Conservation (phyloP, 768 basidiomycete species). For the Amanita fuliginea region DNA sequence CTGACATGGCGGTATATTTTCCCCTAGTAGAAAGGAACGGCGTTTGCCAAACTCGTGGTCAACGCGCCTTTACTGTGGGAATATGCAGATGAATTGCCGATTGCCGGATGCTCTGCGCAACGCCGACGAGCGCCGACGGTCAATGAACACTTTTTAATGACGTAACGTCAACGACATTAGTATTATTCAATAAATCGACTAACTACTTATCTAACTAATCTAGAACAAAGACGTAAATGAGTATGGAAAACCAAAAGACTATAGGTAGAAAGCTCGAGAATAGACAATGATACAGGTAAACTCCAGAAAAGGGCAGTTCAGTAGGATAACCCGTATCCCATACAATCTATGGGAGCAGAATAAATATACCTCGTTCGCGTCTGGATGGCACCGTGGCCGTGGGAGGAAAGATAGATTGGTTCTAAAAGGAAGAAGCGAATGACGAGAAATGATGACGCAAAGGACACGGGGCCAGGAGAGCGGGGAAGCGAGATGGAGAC, state of each 20-base stretch:
- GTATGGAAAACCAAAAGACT: background rate
- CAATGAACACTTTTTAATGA: too few species aligned
- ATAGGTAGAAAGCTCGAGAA: background rate
- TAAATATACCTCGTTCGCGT: background rate
- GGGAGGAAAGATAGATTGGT: background rate
- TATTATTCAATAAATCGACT: background rate
- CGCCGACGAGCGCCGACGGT: too few species aligned
- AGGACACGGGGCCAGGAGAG: background rate
- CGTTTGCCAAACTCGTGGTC: too few species aligned
- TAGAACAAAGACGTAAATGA: background rate
- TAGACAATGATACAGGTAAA: background rate
- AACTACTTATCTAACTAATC: slow-evolving; percentile 1
- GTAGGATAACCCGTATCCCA: slow-evolving; percentile 1
- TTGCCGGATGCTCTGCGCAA: too few species aligned
- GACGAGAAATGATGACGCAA: background rate
- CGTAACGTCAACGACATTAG: background rate
- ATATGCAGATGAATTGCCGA: background rate
- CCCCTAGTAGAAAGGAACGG: too few species aligned
- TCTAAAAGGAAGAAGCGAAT: background rate
- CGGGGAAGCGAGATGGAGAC: background rate
- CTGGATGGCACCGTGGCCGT: background rate
- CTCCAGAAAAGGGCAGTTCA: background rate
- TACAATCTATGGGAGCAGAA: background rate
- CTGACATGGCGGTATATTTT: too few species aligned
- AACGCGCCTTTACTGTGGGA: too few species aligned